Evolutionary conservation across 805 yeast species (phyloP), one percentile per base, ranked within the genome.

Genomic region (Saccharomycopsis selenospora): DNA sequence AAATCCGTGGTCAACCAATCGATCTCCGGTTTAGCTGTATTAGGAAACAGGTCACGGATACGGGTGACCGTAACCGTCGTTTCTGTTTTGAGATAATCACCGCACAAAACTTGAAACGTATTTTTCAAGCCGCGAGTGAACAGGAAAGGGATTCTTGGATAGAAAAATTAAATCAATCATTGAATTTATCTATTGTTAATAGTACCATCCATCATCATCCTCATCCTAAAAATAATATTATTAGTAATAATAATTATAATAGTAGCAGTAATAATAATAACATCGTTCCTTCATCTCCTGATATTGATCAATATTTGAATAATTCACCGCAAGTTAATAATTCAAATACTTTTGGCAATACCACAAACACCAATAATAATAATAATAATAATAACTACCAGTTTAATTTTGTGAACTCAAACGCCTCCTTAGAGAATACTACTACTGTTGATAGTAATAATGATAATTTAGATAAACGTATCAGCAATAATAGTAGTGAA

Each of bases 31-130:
- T 84, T 52, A 79, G 91, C 2, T 76, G 77, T 45, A 80, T 71
- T 54, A 85, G 69, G 67, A 66, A 57, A 62, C 71, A 29, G 14
- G 18, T 45, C 7, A 40, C 42, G 17, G 23, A 11, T n/a, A 6
- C 17, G 17, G 25, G 17, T 22, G 40, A 42, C 11, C 40, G 14
- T 33, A 75, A 70, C 33, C 59, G 76, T 14, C 57, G 75, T 33
- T 75, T 66, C 60, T 85, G 95, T 57, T 83, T 88, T 61, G 90
- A 88, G 59, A 76, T 88, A 5, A 73, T 82, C 42, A 85, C 93
- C 0, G 82, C 89, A 1, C 63, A 69, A 14, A 85, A 84, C 23
- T 59, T 69, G 6, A 82, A 79, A 55, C 83, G 86, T 51, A 74
- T 79, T 2, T 85, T 83, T 58, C 95, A 89, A 62, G 86, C 91